Base-by-base conservation (phyloP, 2,329 filamentous ascomycete genomes). In the Rugonectria rugulosa region DNA sequence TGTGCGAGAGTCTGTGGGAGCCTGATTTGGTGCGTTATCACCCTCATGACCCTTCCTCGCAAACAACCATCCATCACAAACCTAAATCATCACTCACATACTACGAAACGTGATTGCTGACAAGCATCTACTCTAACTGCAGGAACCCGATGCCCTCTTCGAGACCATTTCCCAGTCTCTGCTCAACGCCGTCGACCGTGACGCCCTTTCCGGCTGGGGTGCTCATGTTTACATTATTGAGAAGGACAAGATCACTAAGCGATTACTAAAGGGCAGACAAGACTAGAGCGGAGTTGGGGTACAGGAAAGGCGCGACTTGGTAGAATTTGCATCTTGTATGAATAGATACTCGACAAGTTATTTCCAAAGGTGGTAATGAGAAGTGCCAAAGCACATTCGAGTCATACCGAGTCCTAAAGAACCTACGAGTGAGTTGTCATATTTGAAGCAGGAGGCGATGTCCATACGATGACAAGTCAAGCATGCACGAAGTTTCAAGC, bases 221-320 rank as follows among this genome's bases (percentile, higher is more conserved):
- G 95, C 95, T 32, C 92, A 99, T 73, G 95, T 99, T 68, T 99
- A 98, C 81, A 96, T 99, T 72, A 96, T 99, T 76, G 95, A 98
- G 83, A 99, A 99, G 86, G 93, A 97, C 81, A 98, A 98, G 90
- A 91, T 99, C 62, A 98, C 95, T 71, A 97, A 98, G 89, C 86
- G 95, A 75, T 87, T 99, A 87, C 82, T 99, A 76, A 98, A 98
- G 87, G 93, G 93, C 73, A 88, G 93, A 81, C 94, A 98, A 81
- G 94, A 98, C 76, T 93, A 91, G 62, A 66, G 50, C 23, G 47
- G 48, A 15, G 56, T 56, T 53, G 36, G 42, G 59, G 56, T 34
- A 42, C 53, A 58, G 54, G 55, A 43, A 37, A 23, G n/a, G 37
- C n/a, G 51, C 34, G 51, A 31, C 45, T 42, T 44, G 51, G 56